Evolutionary conservation across 1,139 yeast species (phyloP), one percentile per base, ranked within the genome.

Genomic region (Hansenula sp.): DNA sequence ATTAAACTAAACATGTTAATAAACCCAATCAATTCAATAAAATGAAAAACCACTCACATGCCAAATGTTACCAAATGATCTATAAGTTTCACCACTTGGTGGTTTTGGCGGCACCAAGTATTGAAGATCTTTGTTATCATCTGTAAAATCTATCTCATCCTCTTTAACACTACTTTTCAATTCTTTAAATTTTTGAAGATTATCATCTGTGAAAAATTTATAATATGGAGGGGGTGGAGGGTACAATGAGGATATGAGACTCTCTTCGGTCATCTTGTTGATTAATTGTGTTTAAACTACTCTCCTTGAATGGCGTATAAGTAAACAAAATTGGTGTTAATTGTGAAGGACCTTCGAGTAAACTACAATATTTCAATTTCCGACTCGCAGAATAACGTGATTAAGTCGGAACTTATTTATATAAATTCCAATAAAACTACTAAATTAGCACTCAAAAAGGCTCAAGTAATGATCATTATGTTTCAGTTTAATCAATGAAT

Each of bases 221-320:
- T 77, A 77, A 59, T 75, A 84, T 19, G 82, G 79, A 10, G 96
- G 96, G 4, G 96, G 96, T 2, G 92, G 90, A 2, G 96, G 96
- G 51, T 82, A 88, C 40, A 87, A 71, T 12, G 94, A 78, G 22
- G 92, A 60, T 17, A 64, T 58, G 12, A 61, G 61, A 33, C 63
- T 56, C 11, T 58, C 52, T 32, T 59, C 65, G 6, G 48, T 45
- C 56, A 53, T 53, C 8, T 27, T n/a, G 17, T 27, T 6, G 14
- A n/a, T n/a, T n/a, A n/a, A n/a, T n/a, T n/a, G n/a, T n/a, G n/a
- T n/a, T n/a, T n/a, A n/a, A n/a, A n/a, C n/a, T n/a, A n/a, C n/a
- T n/a, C n/a, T n/a, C n/a, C n/a, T n/a, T n/a, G n/a, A n/a, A n/a
- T n/a, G n/a, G n/a, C n/a, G n/a, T n/a, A n/a, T n/a, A n/a, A n/a